Evolutionary conservation across 148 eudicot species (phyloP).

Genomic region (Cornus kousa): DNA sequence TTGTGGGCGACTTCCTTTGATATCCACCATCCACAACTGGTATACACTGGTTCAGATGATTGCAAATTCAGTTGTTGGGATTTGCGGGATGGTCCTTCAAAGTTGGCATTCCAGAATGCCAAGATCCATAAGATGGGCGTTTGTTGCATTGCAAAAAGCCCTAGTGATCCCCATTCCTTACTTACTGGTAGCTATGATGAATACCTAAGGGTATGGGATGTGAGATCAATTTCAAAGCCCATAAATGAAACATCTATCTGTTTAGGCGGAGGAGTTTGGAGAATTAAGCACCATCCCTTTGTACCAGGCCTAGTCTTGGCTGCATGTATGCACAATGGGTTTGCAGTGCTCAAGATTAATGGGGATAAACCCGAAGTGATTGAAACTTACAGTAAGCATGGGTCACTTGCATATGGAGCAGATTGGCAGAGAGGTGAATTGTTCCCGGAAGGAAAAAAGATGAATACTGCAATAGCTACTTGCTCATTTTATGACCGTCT

Average conservation of each 20-base stretch:
- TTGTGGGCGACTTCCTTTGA: constrained; percentile 87
- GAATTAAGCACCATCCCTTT: constrained; percentile 79
- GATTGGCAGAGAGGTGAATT: constrained; percentile 76
- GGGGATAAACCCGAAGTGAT: constrained; percentile 43
- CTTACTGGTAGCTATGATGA: constrained; percentile 94
- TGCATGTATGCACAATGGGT: constrained; percentile 97
- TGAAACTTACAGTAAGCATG: constrained; percentile 69
- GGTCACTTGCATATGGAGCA: constrained; percentile 94
- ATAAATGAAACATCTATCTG: constrained; percentile 57
- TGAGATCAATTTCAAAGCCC: constrained; percentile 70
- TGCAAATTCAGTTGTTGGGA: constrained; percentile 90
- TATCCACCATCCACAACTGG: constrained; percentile 59
- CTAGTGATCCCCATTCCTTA: constrained; percentile 52
- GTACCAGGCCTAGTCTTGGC: constrained; percentile 56
- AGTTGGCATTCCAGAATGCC: constrained; percentile 65
- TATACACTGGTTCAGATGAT: constrained; percentile 96
- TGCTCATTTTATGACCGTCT: constrained; percentile 92
- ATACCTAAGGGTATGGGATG: constrained; percentile 74
- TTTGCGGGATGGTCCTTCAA: constrained; percentile 48
- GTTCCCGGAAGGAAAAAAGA: constrained; percentile 30
- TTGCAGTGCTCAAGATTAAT: constrained; percentile 59
- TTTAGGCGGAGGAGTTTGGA: constrained; percentile 97
- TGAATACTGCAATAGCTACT: constrained; percentile 60
- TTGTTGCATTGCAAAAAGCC: constrained; percentile 79
- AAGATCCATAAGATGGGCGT: constrained; percentile 85